These are phyloP conservation scores for Ophiocordyceps unilateralis DNA, from an alignment of 2,329 filamentous ascomycete species.

Conservation along the genomic window DNA sequence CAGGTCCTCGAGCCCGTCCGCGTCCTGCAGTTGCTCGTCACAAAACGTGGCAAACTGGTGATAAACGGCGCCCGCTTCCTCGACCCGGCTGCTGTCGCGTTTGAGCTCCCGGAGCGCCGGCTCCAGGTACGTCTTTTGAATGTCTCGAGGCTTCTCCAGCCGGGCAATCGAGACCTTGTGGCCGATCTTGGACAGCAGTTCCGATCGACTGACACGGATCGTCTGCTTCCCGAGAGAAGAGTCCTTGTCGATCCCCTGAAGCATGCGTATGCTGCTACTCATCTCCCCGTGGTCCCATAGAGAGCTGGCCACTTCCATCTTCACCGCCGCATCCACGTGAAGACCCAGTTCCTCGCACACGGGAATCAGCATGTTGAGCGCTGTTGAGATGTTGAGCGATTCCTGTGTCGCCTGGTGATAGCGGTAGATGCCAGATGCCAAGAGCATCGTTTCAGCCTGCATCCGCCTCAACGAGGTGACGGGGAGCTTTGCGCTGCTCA, in stretches of 20 bases:
- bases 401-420: slow-evolving; percentile 73
- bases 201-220: slow-evolving; percentile 55
- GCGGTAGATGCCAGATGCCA: slow-evolving; percentile 58
- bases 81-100: slow-evolving; percentile 40
- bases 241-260: slow-evolving; percentile 51
- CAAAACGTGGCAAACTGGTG: slow-evolving; percentile 94
- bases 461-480: slow-evolving; percentile 47
- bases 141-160: slow-evolving; percentile 77
- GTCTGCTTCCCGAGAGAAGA: slow-evolving; percentile 49
- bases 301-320: slow-evolving; percentile 72
- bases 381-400: slow-evolving; percentile 69
- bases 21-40: slow-evolving; percentile 79
- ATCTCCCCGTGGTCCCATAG: slow-evolving; percentile 92
- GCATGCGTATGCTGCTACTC: slow-evolving; percentile 72
- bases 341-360: slow-evolving; percentile 55
- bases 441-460: slow-evolving; percentile 61
- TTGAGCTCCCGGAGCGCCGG: slow-evolving; percentile 71
- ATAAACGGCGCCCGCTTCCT: slow-evolving; percentile 73
- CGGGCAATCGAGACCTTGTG: slow-evolving; percentile 79
- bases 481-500: slow-evolving; percentile 41
- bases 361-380: slow-evolving; percentile 59
- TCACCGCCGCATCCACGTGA: slow-evolving; percentile 57
- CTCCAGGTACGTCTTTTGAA: slow-evolving; percentile 71
- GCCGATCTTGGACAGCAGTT: slow-evolving; percentile 73
- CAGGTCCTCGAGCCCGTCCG: slow-evolving; percentile 71